A percentile compares a stretch with the other conserved stretches of the same genome.
Evolutionary conservation across 208 protist species (phyloP).

Genomic region (Porcisia deanei): DNA sequence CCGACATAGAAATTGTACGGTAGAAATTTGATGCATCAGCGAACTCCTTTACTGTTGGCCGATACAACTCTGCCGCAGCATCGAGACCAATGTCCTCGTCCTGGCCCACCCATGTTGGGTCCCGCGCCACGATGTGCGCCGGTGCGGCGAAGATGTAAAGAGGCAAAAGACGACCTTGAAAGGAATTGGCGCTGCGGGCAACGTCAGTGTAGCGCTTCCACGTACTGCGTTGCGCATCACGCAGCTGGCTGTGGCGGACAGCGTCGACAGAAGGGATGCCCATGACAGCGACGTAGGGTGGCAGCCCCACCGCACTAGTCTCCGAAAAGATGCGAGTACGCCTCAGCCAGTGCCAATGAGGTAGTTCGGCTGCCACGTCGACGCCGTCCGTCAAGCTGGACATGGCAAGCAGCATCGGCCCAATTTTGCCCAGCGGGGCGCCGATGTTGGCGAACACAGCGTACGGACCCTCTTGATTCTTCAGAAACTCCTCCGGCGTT

Average conservation of each 20-base stretch:
- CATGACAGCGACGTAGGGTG: slow-evolving; percentile 22
- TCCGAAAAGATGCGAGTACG: neutral
- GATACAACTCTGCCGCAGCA: neutral
- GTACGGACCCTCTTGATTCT: neutral
- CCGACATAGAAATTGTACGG: neutral
- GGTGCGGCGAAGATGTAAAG: slow-evolving; percentile 18
- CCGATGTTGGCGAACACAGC: slow-evolving; percentile 11
- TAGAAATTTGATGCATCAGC: slow-evolving; percentile 3
- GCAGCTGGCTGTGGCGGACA: slow-evolving; percentile 4
- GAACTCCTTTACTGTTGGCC: slow-evolving; percentile 4
- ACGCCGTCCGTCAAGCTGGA: slow-evolving; percentile 24
- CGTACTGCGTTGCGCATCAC: slow-evolving; percentile 13
- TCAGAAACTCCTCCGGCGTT: neutral
- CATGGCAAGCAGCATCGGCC: slow-evolving; percentile 27
- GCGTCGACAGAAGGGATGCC: slow-evolving; percentile 22
- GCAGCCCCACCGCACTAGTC: neutral
- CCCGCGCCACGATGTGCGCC: neutral
- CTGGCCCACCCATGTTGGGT: slow-evolving; percentile 2
- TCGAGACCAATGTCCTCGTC: neutral
- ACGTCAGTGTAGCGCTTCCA: slow-evolving; percentile 20
- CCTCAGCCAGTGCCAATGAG: slow-evolving; percentile 20
- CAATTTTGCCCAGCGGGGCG: slow-evolving; percentile 20
- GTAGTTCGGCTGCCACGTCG: slow-evolving; percentile 6
- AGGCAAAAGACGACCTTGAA: slow-evolving; percentile 18
- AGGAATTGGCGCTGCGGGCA: slow-evolving; percentile 9